Conservation (phyloP, 2,329 filamentous ascomycete species). For the Cercospora janseana region DNA sequence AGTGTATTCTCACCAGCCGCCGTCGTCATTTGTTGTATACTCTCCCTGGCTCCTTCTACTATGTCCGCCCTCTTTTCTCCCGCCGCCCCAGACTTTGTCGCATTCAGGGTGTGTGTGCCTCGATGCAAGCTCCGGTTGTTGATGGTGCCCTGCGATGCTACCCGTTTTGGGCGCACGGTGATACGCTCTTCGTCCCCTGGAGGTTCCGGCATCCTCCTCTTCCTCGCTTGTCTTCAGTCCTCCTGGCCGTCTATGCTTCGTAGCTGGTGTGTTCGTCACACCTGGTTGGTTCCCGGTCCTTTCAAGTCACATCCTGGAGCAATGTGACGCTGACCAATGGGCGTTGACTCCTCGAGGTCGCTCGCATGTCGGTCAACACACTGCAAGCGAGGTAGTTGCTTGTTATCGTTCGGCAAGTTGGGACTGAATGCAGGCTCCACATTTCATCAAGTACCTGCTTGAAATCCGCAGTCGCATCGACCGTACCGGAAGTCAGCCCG, state of each 20-base stretch:
- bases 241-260: background rate
- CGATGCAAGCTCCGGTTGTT: constrained; percentile 1
- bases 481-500: background rate
- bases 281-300: no score
- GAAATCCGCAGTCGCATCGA: background rate
- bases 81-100: background rate
- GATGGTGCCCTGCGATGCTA: background rate
- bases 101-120: background rate
- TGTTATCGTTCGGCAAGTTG: no score
- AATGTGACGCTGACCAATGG: no score
- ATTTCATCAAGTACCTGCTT: background rate
- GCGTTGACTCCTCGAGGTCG: no score
- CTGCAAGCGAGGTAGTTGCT: no score
- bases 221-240: background rate
- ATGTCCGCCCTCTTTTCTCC: background rate
- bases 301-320: no score
- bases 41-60: background rate
- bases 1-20: background rate
- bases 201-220: background rate
- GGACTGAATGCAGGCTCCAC: background rate
- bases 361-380: no score
- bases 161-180: background rate
- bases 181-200: constrained; percentile 4
- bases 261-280: no score
- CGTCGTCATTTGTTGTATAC: background rate